These are phyloP conservation scores for Penicillium antarcticum DNA, from an alignment of 495 filamentous ascomycete species.

Conservation along the genomic window DNA sequence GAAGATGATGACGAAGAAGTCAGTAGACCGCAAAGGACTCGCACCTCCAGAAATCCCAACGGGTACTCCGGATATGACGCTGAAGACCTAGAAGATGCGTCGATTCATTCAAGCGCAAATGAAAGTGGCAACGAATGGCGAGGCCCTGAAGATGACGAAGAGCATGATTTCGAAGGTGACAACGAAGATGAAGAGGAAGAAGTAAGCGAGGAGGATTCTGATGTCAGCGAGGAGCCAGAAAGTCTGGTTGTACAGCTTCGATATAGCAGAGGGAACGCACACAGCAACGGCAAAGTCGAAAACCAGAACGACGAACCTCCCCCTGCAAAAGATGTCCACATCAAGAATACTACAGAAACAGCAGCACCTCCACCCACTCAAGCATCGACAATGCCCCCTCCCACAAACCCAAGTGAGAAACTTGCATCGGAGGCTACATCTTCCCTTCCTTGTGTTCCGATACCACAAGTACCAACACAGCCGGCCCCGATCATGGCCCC, in stretches of 20 bases:
- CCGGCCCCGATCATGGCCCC: neutral
- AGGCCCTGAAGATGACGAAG: conserved; percentile 69
- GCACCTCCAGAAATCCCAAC: conserved; percentile 32
- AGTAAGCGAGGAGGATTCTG: conserved; percentile 53
- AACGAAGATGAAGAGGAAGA: conserved; percentile 65
- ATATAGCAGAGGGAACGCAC: conserved; percentile 36
- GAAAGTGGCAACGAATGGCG: conserved; percentile 64
- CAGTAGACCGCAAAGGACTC: conserved; percentile 28
- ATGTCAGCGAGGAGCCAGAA: conserved; percentile 50
- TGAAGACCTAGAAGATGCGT: conserved; percentile 65
- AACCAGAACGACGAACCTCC: conserved; percentile 19
- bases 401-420: neutral
- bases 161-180: conserved; percentile 64
- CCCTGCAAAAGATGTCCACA: conserved; percentile 13
- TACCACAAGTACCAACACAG: neutral
- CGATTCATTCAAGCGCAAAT: conserved; percentile 50
- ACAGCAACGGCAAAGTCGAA: conserved; percentile 16
- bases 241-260: conserved; percentile 68
- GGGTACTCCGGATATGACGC: conserved; percentile 51
- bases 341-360: conserved; percentile 7
- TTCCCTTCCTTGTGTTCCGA: neutral
- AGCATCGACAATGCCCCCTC: neutral
- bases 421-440: neutral
- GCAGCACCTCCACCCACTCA: neutral
- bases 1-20: conserved; percentile 26